A percentile compares a stretch with the other conserved stretches of the same genome.
These are phyloP conservation scores for Fusarium sp. DNA, from an alignment of 2,329 filamentous ascomycete genomes.

Conservation along the genomic window DNA sequence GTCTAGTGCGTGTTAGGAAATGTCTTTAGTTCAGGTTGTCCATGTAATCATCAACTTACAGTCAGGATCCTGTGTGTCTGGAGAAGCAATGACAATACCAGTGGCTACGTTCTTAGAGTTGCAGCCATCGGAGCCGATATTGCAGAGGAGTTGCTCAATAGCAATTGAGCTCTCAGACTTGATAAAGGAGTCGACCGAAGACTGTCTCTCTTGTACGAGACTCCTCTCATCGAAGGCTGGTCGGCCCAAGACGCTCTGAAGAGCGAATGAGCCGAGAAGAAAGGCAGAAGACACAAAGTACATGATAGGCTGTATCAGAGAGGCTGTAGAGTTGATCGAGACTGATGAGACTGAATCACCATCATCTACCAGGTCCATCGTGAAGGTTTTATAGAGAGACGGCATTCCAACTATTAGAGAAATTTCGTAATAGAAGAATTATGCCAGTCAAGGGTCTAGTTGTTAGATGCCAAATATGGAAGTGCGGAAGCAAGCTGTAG, in stretches of 20 bases:
- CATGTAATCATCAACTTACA: conserved; percentile 53
- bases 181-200: conserved; percentile 62
- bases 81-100: conserved; percentile 66
- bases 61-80: conserved; percentile 61
- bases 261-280: conserved; percentile 59
- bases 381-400: conserved; percentile 32
- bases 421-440: background rate
- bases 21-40: no score
- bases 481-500: conserved; percentile 24
- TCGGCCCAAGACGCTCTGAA: conserved; percentile 60
- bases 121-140: conserved; percentile 65
- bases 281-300: conserved; percentile 59
- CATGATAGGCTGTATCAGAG: conserved; percentile 54
- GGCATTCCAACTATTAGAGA: background rate
- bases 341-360: conserved; percentile 38
- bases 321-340: conserved; percentile 42
- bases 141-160: conserved; percentile 61
- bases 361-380: conserved; percentile 39
- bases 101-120: conserved; percentile 55
- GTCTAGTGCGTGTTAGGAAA: conserved; percentile 55
- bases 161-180: conserved; percentile 61
- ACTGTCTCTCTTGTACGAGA: conserved; percentile 50
- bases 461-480: conserved; percentile 30
- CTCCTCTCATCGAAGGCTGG: conserved; percentile 46
- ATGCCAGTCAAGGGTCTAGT: conserved; percentile 1